phyloP scores from a whole-genome alignment of 164 flowering plant genomes.

The Euptelea pleiosperma region DNA sequence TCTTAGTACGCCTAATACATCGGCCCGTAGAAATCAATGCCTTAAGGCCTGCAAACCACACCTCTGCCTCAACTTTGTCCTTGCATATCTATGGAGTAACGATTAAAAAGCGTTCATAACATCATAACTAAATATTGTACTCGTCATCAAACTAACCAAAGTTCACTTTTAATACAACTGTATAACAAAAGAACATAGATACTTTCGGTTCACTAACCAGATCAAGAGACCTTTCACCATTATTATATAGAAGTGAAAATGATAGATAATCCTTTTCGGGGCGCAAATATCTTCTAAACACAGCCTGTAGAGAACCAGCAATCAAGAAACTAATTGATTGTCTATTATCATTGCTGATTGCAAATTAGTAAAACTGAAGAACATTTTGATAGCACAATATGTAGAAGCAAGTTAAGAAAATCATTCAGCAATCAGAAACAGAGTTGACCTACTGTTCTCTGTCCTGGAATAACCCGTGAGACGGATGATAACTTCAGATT shows the following conservation, averaged over 20 bases:
- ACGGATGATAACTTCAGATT: constrained; percentile 33
- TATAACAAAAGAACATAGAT: background rate
- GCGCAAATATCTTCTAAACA: constrained; percentile 71
- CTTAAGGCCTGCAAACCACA: constrained; percentile 78
- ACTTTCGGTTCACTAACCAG: constrained; percentile 51
- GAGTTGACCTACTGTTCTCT: constrained; percentile 47
- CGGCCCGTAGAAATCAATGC: constrained; percentile 56
- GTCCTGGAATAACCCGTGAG: constrained; percentile 44
- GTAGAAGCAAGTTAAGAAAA: background rate
- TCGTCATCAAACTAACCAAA: constrained; percentile 9
- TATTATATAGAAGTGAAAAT: constrained; percentile 82
- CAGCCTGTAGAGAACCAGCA: constrained; percentile 50
- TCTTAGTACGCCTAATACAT: constrained; percentile 45
- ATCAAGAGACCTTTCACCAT: constrained; percentile 87
- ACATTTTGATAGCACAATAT: background rate
- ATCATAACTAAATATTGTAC: background rate
- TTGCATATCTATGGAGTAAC: constrained; percentile 63
- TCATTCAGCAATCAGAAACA: background rate
- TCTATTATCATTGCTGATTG: background rate
- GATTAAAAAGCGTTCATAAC: background rate
- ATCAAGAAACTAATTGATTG: background rate
- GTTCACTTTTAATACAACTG: background rate
- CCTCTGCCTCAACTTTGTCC: constrained; percentile 81
- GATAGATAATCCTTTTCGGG: constrained; percentile 92
- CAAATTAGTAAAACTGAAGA: background rate